Evolutionary conservation across 2,329 filamentous ascomycete genomes (phyloP), one percentile per base, ranked within the genome.

Genomic region (Aspergillus hortae): DNA sequence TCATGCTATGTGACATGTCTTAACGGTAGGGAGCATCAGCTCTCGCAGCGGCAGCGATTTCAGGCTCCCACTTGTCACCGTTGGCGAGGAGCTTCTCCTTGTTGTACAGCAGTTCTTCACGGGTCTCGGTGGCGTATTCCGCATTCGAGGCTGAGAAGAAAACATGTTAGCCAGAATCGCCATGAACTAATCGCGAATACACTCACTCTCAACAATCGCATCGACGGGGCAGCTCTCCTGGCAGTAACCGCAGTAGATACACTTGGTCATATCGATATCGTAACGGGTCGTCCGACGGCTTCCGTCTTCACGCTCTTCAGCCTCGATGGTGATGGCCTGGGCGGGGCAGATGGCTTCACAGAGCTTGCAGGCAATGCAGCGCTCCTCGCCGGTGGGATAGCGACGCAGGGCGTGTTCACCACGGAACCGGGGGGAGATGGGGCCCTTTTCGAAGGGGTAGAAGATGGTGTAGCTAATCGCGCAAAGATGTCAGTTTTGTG

Each of bases 221-320:
- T 99, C 94, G 50, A 99, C 94, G 42, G 94, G 94, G 78, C 94
- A 99, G 60, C 90, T 95, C 80, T 99, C 94, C 80, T 96, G 92
- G 84, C 94, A 97, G 79, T 95, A 95, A 47, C 94, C 94, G 74
- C 94, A 97, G 85, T 97, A 99, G 76, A 99, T 99, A 80, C 94
- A 99, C 83, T 99, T 99, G 68, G 94, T 97, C 94, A 99, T 99
- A 77, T 99, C 94, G 70, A 99, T 96, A 73, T 99, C 94, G 78
- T 99, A 99, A 71, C 92, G 86, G 54, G 92, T 96, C 47, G 94
- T 99, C 70, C 94, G 86, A 75, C 94, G 86, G 68, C 90, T 95
- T 58, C 94, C 94, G 67, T 99, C 94, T 68, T 89, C 90, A 70
- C 94, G 91, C 81, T 99, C 94, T 75, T 99, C 94, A 52, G 94